Evolutionary conservation across 495 filamentous ascomycete genomes (phyloP), one percentile per base, ranked within the genome.

Genomic region (Terfezia claveryi): DNA sequence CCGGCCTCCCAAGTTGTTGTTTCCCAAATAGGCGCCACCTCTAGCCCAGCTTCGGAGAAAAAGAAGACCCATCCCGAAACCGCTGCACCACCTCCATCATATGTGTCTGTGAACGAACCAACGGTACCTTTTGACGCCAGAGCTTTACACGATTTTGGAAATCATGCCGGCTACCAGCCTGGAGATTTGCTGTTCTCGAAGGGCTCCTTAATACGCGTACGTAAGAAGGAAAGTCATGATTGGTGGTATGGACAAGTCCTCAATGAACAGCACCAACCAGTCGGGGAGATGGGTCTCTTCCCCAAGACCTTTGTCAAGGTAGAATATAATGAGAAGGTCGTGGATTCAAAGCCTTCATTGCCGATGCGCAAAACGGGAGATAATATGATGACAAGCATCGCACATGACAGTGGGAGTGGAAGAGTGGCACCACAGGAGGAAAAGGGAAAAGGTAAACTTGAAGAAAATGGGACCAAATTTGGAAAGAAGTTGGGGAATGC

Each of bases 191-290:
- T 74, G 1, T 75, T 98, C 59, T 72, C 79, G 55, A 77, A 78
- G 32, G 78, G 86, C 62, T 87, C 94, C 68, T 73, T 75, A 23
- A 72, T 98, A 59, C 74, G 77, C 51, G 81, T 98, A 27, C 72
- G 76, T 51, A 84, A 94, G 66, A 85, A 94, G 69, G 86, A 92
- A 79, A 96, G 95, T 61, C 79, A 78, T 17, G 91, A 98, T 63
- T 98, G 91, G 92, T 94, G 87, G 87, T 80, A 83, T 70, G 91
- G 91, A 54, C 77, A 77, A 27, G 87, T 91, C 66, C 69, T 77
- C 59, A 62, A 61, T 9, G 79, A 84, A 27, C 11, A 93, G 85
- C 14, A 49, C 41, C 41, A 49, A 49, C 41, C 14, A 49, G 7
- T 49, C 14, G 82, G 80, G 37, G 66, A 75, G 58, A 83, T 89